phyloP scores from a whole-genome alignment of 176 grass and related monocot genomes.

The Triticum urartu region DNA sequence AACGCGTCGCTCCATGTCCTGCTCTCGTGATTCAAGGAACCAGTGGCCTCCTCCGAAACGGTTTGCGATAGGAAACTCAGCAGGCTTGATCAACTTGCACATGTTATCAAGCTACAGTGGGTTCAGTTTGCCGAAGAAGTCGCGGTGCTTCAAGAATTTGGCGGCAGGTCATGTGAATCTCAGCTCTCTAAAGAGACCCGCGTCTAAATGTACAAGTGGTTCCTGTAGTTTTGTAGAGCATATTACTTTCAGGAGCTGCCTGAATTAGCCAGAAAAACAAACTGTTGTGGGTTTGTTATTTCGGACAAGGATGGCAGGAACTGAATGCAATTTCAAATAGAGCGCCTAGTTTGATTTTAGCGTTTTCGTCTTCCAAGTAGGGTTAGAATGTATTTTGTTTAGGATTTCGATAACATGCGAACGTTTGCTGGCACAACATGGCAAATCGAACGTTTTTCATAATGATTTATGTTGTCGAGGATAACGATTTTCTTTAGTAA shows the following conservation, averaged over 20 bases:
- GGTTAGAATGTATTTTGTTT: background rate
- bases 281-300: background rate
- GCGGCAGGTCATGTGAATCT: background rate
- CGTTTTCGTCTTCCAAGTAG: background rate
- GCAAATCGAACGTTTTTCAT: no score
- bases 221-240: background rate
- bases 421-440: no score
- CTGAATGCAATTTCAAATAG: background rate
- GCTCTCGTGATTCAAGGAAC: slow-evolving; percentile 13
- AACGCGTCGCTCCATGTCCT: slow-evolving; percentile 58
- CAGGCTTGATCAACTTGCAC: background rate
- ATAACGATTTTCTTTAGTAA: no score
- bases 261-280: background rate
- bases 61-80: background rate
- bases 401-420: background rate
- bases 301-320: background rate
- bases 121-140: background rate
- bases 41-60: background rate
- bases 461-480: no score
- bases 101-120: background rate
- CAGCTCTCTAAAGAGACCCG: background rate
- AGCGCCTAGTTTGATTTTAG: background rate
- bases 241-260: background rate
- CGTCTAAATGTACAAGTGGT: background rate
- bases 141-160: no score